phyloP scores from a whole-genome alignment of 495 filamentous ascomycete species.

The Thermothielavioides terrestris region DNA sequence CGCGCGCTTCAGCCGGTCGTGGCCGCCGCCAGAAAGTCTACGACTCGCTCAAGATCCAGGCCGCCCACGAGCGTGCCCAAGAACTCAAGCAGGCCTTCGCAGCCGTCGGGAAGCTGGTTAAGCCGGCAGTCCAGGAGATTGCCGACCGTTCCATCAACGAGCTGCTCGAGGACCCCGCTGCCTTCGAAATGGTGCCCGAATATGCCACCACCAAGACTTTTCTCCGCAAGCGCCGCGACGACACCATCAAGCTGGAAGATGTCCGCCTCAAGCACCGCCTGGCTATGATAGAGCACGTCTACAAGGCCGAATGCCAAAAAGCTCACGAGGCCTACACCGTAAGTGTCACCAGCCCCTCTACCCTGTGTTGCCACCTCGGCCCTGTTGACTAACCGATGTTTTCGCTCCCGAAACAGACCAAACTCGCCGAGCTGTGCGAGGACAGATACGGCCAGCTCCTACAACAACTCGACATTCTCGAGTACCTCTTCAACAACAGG shows the following conservation, averaged over 20 bases:
- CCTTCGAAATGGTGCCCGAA: conserved; percentile 27
- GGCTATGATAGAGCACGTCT: conserved; percentile 15
- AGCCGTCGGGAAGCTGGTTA: conserved; percentile 30
- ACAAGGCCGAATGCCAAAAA: conserved; percentile 6
- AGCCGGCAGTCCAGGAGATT: conserved; percentile 35
- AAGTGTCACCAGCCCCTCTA: too few species aligned
- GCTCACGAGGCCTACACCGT: conserved; percentile 10
- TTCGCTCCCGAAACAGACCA: conserved; percentile 15
- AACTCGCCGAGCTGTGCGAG: conserved; percentile 25
- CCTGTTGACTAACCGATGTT: background rate
- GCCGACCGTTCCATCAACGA: conserved; percentile 32
- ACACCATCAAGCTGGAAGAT: conserved; percentile 14
- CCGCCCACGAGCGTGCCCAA: conserved; percentile 38
- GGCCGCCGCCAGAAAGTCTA: conserved; percentile 39
- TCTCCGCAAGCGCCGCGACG: conserved; percentile 25
- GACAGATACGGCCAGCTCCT: conserved; percentile 30
- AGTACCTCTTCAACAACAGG: conserved; percentile 28
- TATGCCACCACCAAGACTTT: conserved; percentile 20
- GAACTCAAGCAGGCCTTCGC: conserved; percentile 34
- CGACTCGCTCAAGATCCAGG: conserved; percentile 31
- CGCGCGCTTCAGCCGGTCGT: conserved; percentile 27
- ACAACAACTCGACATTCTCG: conserved; percentile 25
- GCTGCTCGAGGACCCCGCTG: conserved; percentile 24
- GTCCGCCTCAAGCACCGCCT: conserved; percentile 12
- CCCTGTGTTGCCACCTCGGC: too few species aligned